These are phyloP conservation scores for Monascus purpureus DNA, from an alignment of 495 filamentous ascomycete genomes.

Conservation along the genomic window DNA sequence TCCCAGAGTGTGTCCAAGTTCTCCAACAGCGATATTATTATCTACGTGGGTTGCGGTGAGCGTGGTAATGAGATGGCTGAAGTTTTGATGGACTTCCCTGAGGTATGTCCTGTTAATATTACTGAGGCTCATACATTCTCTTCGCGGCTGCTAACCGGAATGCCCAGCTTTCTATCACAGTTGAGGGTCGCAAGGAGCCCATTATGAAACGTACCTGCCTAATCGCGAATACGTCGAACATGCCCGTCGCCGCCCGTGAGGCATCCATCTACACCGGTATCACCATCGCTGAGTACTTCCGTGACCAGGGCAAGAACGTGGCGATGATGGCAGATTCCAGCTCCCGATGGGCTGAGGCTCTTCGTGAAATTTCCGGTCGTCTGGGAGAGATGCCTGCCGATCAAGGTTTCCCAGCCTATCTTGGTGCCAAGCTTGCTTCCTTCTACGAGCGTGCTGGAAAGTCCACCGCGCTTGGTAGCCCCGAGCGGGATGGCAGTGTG, in stretches of 20 bases:
- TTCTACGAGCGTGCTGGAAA: slow-evolving; percentile 98
- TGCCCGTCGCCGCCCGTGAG: slow-evolving; percentile 97
- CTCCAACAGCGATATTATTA: slow-evolving; percentile 97
- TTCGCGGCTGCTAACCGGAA: slow-evolving; percentile 5
- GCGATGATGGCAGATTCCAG: slow-evolving; percentile 99
- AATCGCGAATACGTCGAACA: slow-evolving; percentile 99
- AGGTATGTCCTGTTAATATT: slow-evolving; percentile 29
- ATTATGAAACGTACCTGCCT: slow-evolving; percentile 99
- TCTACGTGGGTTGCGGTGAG: slow-evolving; percentile 97
- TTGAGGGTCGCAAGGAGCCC: slow-evolving; percentile 85
- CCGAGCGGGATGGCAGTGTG: slow-evolving; percentile 76
- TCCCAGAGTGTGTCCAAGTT: slow-evolving; percentile 97
- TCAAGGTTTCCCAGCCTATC: slow-evolving; percentile 97
- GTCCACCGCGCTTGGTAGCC: slow-evolving; percentile 72
- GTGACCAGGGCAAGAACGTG: slow-evolving; percentile 94
- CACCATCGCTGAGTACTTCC: slow-evolving; percentile 95
- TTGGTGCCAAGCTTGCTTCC: slow-evolving; percentile 89
- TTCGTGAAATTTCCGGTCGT: slow-evolving; percentile 98
- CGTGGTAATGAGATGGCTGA: slow-evolving; percentile 99
- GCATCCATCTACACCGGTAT: slow-evolving; percentile 99
- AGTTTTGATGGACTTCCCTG: slow-evolving; percentile 99
- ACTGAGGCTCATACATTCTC: background rate
- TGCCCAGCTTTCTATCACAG: slow-evolving; percentile 64
- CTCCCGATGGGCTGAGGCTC: slow-evolving; percentile 95
- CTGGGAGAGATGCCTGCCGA: slow-evolving; percentile 99